Evolutionary conservation across 2,329 filamentous ascomycete genomes (phyloP).

Genomic region (Davidsoniella eucalypti): DNA sequence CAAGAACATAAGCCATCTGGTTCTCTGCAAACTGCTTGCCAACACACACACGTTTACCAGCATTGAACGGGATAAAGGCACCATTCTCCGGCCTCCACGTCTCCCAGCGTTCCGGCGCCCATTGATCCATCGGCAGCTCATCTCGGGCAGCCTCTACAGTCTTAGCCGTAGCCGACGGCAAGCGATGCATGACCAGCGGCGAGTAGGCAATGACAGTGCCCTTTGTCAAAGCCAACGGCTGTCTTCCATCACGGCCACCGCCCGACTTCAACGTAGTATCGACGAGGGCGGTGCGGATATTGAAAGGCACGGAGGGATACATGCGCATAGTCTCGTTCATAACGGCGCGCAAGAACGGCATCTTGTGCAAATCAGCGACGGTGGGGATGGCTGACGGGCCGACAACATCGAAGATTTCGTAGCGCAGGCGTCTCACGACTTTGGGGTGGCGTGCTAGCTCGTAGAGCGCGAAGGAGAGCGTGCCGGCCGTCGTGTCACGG

Average conservation of each 20-base stretch:
- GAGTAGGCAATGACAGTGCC: slow-evolving; percentile 51
- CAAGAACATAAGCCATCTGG: slow-evolving; percentile 58
- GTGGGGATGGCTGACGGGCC: slow-evolving; percentile 45
- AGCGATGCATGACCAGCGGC: slow-evolving; percentile 57
- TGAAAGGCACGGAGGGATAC: slow-evolving; percentile 66
- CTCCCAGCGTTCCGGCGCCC: slow-evolving; percentile 52
- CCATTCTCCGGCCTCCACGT: slow-evolving; percentile 47
- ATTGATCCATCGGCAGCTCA: slow-evolving; percentile 32
- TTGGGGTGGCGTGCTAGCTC: slow-evolving; percentile 59
- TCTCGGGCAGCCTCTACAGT: slow-evolving; percentile 17
- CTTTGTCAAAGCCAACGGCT: slow-evolving; percentile 49
- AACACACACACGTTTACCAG: slow-evolving; percentile 57
- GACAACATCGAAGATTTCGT: slow-evolving; percentile 52
- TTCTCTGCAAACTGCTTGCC: slow-evolving; percentile 71
- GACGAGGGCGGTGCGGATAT: slow-evolving; percentile 52
- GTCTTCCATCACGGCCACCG: slow-evolving; percentile 44
- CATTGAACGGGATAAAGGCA: slow-evolving; percentile 62
- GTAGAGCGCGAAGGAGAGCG: slow-evolving; percentile 68
- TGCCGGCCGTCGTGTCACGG: slow-evolving; percentile 71
- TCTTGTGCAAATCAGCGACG: slow-evolving; percentile 68
- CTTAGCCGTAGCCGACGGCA: slow-evolving; percentile 26
- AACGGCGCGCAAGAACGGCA: slow-evolving; percentile 63
- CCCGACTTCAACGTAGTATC: slow-evolving; percentile 63
- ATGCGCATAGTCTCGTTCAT: slow-evolving; percentile 65
- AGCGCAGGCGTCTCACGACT: slow-evolving; percentile 49